phyloP scores from a whole-genome alignment of 441 rosid species.

The Codiaeum variegatum region DNA sequence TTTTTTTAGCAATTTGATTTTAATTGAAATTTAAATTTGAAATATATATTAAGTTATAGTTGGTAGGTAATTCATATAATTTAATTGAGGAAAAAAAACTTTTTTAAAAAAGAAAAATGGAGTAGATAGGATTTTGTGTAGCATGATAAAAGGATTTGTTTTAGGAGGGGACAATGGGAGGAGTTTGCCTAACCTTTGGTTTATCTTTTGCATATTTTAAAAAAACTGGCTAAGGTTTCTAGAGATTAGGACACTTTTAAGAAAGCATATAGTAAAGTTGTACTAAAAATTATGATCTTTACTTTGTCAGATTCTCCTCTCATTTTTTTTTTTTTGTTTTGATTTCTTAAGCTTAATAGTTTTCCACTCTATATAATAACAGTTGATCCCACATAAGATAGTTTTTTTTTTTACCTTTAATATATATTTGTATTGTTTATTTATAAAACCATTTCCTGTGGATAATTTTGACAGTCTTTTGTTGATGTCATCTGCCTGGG shows the following conservation, averaged over 20 bases:
- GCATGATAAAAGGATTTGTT: slow-evolving; percentile 24
- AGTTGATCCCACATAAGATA: slow-evolving; percentile 7
- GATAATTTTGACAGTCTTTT: not conserved
- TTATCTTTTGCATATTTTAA: slow-evolving; percentile 9
- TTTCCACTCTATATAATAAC: not conserved
- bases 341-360: not conserved
- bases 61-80: not conserved
- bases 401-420: too few relatives aligned
- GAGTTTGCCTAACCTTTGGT: slow-evolving; percentile 13
- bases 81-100: not conserved
- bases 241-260: slow-evolving; percentile 39
- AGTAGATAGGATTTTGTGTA: not conserved
- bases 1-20: too few relatives aligned
- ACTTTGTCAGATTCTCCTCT: slow-evolving; percentile 17
- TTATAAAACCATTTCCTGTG: not conserved
- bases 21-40: too few relatives aligned
- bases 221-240: slow-evolving; percentile 27
- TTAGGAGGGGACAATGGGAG: slow-evolving; percentile 10
- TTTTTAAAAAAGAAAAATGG: not conserved
- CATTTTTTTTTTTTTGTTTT: slow-evolving; percentile 18
- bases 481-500: not conserved
- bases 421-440: not conserved
- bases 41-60: too few relatives aligned
- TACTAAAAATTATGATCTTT: slow-evolving; percentile 16
- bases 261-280: slow-evolving; percentile 31